These are phyloP conservation scores for Amphibolis antarctica DNA, from an alignment of 106 monocot genomes.

Conservation along the genomic window DNA sequence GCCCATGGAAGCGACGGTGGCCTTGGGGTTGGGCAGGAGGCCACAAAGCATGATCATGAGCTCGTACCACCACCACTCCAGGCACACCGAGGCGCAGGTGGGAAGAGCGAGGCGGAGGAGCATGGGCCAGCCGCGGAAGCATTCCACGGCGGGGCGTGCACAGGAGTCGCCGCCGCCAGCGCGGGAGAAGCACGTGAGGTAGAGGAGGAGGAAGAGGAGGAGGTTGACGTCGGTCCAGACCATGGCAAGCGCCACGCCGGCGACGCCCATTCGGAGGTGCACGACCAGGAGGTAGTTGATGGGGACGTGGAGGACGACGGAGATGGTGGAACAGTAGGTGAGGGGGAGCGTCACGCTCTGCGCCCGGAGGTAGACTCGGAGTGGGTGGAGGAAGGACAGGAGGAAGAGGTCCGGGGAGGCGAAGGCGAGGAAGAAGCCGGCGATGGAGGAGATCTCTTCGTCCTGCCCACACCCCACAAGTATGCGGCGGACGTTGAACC, in stretches of 20 bases:
- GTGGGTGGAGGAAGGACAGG: conserved; percentile 74
- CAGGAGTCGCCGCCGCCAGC: conserved; percentile 44
- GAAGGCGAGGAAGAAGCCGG: conserved; percentile 39
- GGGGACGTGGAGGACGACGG: conserved; percentile 63
- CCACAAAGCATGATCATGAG: conserved; percentile 48
- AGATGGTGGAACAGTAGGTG: conserved; percentile 64
- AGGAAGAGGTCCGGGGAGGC: conserved; percentile 73
- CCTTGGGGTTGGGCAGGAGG: conserved; percentile 48
- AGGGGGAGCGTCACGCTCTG: conserved; percentile 71
- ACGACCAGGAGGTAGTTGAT: conserved; percentile 71
- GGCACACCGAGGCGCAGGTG: conserved; percentile 67
- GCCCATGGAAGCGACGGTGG: conserved; percentile 88
- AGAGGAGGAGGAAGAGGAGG: conserved; percentile 25
- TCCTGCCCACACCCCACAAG: conserved; percentile 58
- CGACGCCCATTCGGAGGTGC: conserved; percentile 43
- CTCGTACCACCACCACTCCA: conserved; percentile 37
- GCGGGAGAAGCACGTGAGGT: conserved; percentile 29
- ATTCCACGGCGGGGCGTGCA: conserved; percentile 53
- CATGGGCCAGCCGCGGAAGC: conserved; percentile 55
- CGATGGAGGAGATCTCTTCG: conserved; percentile 34
- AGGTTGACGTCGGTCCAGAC: conserved; percentile 65
- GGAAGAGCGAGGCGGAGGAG: conserved; percentile 71
- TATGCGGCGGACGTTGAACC: conserved; percentile 53
- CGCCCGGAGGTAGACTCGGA: conserved; percentile 62
- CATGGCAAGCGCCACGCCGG: conserved; percentile 69